phyloP scores from a whole-genome alignment of 192 early-diverging fungal genomes.

The Backusella parvicylindrica region DNA sequence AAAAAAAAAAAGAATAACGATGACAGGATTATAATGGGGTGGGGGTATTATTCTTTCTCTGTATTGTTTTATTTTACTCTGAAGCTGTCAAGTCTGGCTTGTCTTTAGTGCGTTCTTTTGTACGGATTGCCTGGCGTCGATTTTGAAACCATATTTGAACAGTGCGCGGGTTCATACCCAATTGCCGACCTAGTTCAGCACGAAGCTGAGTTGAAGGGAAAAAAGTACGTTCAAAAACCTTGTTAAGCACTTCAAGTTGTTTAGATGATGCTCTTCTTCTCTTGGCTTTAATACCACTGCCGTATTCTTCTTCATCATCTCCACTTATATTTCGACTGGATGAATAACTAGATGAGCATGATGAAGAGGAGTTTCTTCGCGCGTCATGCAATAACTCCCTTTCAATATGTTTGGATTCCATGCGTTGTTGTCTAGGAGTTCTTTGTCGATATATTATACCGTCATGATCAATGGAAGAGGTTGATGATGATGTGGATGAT shows the following conservation, averaged over 20 bases:
- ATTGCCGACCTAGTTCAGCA: conserved; percentile 66
- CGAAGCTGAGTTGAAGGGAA: conserved; percentile 86
- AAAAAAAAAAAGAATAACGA: background rate
- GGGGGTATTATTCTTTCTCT: background rate
- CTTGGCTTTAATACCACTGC: conserved; percentile 52
- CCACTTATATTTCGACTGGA: background rate
- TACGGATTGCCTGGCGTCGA: conserved; percentile 74
- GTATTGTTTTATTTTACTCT: background rate
- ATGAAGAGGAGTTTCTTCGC: background rate
- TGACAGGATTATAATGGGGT: background rate
- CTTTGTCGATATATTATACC: background rate
- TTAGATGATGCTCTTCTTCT: conserved; percentile 75
- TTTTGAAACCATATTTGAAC: conserved; percentile 99
- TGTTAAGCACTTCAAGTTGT: conserved; percentile 72
- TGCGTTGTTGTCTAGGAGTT: background rate
- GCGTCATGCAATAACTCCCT: background rate
- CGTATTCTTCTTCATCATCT: conserved; percentile 5
- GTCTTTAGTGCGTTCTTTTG: conserved; percentile 18
- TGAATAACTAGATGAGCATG: background rate
- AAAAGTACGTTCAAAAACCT: conserved; percentile 69
- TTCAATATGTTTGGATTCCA: background rate
- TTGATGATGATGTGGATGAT: background rate
- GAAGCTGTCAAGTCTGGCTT: background rate
- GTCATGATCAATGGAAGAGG: background rate
- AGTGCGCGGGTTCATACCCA: conserved; percentile 86